Evolutionary conservation across 495 filamentous ascomycete genomes (phyloP).

Genomic region (Neurospora sp.): DNA sequence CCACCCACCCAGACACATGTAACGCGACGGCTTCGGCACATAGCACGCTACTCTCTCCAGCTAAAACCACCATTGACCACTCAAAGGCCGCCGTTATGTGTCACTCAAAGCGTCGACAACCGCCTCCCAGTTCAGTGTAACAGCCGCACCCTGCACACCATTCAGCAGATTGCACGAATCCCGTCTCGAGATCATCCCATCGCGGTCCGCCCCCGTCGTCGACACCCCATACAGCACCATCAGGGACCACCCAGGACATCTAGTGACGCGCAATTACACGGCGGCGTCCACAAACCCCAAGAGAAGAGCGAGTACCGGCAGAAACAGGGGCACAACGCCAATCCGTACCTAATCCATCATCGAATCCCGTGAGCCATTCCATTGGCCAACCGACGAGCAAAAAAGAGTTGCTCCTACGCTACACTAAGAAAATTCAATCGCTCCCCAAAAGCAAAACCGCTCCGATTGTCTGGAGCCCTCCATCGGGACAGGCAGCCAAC

Average conservation of each 20-base stretch:
- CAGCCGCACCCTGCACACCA: not conserved
- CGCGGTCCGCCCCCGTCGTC: no score
- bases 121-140: slow-evolving; percentile 1
- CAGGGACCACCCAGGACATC: not conserved
- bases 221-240: not conserved
- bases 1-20: not conserved
- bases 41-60: not conserved
- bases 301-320: not conserved
- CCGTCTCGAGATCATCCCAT: not conserved
- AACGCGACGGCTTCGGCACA: not conserved
- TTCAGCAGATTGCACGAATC: not conserved
- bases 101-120: slow-evolving; percentile 2
- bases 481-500: not conserved
- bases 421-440: not conserved
- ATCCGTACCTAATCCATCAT: not conserved
- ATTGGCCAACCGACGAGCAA: not conserved
- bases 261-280: not conserved
- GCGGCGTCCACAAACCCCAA: not conserved
- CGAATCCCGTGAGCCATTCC: not conserved
- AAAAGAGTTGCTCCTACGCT: not conserved
- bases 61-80: slow-evolving; percentile 11
- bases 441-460: not conserved
- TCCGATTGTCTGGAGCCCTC: not conserved
- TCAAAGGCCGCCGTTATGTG: slow-evolving; percentile 13
- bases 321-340: not conserved